phyloP scores from a whole-genome alignment of 2,329 filamentous ascomycete species.

The Microsporum canis region DNA sequence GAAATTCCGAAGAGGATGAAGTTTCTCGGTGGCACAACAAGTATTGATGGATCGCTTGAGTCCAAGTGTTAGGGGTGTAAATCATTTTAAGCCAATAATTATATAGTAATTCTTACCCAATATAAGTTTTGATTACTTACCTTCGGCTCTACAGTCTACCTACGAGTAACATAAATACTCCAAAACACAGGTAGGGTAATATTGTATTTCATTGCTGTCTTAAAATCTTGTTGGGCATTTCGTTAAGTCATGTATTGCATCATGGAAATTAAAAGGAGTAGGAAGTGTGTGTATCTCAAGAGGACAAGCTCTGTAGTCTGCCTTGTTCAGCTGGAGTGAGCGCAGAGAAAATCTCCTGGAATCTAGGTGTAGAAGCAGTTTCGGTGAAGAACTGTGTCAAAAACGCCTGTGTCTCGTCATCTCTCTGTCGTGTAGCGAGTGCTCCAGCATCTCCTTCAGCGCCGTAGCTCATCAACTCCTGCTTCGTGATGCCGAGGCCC shows the following conservation, averaged over 20 bases:
- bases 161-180: background rate
- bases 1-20: background rate
- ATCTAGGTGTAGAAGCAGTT: conserved; percentile 43
- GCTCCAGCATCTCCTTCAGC: conserved; percentile 44
- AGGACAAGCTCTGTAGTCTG: conserved; percentile 23
- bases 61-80: background rate
- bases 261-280: background rate
- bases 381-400: conserved; percentile 67
- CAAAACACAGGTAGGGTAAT: background rate
- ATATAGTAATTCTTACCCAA: no score
- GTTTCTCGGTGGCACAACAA: background rate
- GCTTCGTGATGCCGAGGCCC: conserved; percentile 54
- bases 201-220: background rate
- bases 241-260: background rate
- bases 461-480: conserved; percentile 69
- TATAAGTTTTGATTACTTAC: background rate
- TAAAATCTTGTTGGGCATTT: background rate
- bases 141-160: background rate
- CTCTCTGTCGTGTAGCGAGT: conserved; percentile 50
- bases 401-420: conserved; percentile 84
- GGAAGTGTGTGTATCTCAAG: background rate
- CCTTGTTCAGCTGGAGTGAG: conserved; percentile 43
- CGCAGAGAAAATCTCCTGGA: conserved; percentile 44
- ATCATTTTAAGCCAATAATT: no score
- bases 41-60: background rate